A percentile compares a stretch with the other conserved stretches of the same genome.
Conservation (phyloP, 2,329 filamentous ascomycete genomes). For the Didymosphaeria variabile region DNA sequence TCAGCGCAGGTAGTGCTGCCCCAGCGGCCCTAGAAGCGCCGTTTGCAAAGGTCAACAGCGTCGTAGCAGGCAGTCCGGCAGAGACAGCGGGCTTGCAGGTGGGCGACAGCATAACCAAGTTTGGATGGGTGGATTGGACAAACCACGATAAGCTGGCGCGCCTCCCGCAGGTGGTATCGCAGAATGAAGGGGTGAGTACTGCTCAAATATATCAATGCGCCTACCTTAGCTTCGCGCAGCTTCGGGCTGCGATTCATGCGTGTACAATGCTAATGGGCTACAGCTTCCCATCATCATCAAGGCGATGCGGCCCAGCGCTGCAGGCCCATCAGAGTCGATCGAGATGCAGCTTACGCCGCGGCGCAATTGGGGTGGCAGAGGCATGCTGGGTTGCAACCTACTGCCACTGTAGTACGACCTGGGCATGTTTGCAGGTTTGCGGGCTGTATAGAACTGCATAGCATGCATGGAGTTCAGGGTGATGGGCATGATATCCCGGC, state of each 20-base stretch:
- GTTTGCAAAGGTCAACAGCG: constrained; percentile 90
- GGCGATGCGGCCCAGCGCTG: constrained; percentile 59
- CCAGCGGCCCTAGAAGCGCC: constrained; percentile 63
- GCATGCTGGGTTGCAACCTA: constrained; percentile 89
- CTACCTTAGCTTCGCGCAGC: constrained; percentile 19
- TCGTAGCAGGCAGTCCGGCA: constrained; percentile 81
- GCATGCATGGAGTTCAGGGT: constrained; percentile 43
- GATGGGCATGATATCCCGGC: constrained; percentile 47
- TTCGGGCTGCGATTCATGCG: constrained; percentile 22
- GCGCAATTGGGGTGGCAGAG: constrained; percentile 88
- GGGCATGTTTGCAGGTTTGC: constrained; percentile 19
- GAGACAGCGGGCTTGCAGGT: constrained; percentile 79
- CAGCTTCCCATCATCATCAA: constrained; percentile 77
- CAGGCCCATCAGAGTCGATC: constrained; percentile 60
- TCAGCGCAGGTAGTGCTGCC: constrained; percentile 34
- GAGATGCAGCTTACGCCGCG: constrained; percentile 78
- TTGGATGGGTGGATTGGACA: constrained; percentile 82
- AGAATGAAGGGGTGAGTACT: constrained; percentile 82
- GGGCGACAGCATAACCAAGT: constrained; percentile 83
- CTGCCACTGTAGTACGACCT: constrained; percentile 70
- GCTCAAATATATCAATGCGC: constrained; percentile 17
- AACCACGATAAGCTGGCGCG: constrained; percentile 89
- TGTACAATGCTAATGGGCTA: constrained; percentile 33
- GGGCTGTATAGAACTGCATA: constrained; percentile 37
- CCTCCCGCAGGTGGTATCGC: constrained; percentile 88